Evolutionary conservation across 169 alveolate genomes (phyloP).

Genomic region (Cystoisospora suis): DNA sequence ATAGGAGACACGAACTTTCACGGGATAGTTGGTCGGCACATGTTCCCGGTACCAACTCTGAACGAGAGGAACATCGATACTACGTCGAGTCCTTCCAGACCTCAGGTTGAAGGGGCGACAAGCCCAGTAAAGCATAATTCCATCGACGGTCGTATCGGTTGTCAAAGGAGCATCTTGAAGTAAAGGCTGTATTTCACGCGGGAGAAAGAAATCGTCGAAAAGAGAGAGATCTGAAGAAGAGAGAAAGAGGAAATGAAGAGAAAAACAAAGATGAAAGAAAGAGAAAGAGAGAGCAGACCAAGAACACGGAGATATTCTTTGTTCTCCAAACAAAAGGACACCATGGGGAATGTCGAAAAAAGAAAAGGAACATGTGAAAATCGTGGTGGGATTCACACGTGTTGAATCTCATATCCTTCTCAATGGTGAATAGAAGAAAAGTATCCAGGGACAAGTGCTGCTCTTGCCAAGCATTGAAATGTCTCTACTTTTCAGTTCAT

Average conservation of each 20-base stretch:
- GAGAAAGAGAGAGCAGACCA: not conserved
- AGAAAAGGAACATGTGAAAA: no score
- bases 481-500: no score
- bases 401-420: no score
- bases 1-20: slow-evolving; percentile 96
- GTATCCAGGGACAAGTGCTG: no score
- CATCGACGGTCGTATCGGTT: slow-evolving; percentile 75
- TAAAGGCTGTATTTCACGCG: slow-evolving; percentile 59
- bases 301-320: not conserved
- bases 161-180: slow-evolving; percentile 71
- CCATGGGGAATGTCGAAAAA: no score
- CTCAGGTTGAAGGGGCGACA: slow-evolving; percentile 98
- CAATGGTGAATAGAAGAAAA: no score
- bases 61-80: slow-evolving; percentile 96
- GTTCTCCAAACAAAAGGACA: no score
- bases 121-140: slow-evolving; percentile 94
- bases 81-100: slow-evolving; percentile 95
- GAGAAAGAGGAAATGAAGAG: not conserved
- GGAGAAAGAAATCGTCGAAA: slow-evolving; percentile 50
- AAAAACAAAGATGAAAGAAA: not conserved
- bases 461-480: no score
- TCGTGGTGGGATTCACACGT: no score
- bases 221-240: slow-evolving; percentile 31
- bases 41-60: slow-evolving; percentile 98
- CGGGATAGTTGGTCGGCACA: slow-evolving; percentile 97